phyloP scores from a whole-genome alignment of 2,329 filamentous ascomycete species.

The Alternaria triticina region DNA sequence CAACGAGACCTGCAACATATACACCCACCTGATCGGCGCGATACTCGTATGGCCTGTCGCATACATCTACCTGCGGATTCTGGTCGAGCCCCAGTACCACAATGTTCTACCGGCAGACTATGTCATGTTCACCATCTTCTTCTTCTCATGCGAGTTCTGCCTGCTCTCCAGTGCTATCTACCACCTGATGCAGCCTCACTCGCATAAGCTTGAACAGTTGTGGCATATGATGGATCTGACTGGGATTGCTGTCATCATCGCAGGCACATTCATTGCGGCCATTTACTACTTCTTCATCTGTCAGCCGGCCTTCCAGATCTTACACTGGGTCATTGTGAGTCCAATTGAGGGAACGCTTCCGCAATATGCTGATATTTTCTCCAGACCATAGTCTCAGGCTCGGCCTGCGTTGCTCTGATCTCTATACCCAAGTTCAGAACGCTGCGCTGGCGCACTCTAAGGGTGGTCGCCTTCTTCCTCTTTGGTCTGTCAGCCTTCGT shows the following conservation, averaged over 20 bases:
- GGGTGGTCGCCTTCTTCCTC: neutral
- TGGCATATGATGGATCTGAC: neutral
- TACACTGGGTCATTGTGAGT: neutral
- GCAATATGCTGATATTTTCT: neutral
- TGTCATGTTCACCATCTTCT: neutral
- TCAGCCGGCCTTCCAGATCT: neutral
- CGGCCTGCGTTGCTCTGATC: neutral
- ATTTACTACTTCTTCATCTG: neutral
- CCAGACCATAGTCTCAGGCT: neutral
- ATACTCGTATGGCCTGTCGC: neutral
- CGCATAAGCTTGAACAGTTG: neutral
- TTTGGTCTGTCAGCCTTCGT: neutral
- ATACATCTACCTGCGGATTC: neutral
- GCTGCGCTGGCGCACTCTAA: neutral
- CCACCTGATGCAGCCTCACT: neutral
- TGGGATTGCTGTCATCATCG: neutral
- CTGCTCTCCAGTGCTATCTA: neutral
- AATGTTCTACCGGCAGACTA: neutral
- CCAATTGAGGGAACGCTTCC: rapidly evolving
- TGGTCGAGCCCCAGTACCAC: neutral
- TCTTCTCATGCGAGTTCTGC: neutral
- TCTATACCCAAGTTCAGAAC: neutral
- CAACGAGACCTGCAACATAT: neutral
- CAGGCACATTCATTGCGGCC: neutral
- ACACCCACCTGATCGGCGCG: neutral